These are phyloP conservation scores for Mycena leptocephala DNA, from an alignment of 768 basidiomycete species.

Conservation along the genomic window DNA sequence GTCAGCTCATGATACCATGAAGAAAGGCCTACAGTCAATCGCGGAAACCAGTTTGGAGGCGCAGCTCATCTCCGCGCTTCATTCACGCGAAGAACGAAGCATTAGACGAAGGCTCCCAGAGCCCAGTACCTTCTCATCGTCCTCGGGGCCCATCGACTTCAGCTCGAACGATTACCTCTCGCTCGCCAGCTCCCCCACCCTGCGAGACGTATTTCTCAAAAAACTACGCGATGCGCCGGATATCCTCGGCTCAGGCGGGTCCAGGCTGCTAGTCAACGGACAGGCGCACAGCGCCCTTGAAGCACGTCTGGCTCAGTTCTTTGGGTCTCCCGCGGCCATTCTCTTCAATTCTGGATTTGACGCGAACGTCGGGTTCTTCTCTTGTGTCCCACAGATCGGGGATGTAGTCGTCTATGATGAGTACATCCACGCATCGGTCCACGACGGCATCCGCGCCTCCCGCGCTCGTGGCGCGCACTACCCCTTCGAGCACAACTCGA, in stretches of 20 bases:
- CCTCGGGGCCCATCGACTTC: constrained; percentile 71
- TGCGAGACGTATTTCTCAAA: constrained; percentile 73
- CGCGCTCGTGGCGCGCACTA: constrained; percentile 59
- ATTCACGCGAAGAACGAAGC: constrained; percentile 75
- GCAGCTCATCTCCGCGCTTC: constrained; percentile 67
- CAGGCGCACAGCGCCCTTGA: constrained; percentile 83
- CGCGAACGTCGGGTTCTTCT: constrained; percentile 92
- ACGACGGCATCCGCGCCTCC: constrained; percentile 89
- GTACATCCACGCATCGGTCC: constrained; percentile 92
- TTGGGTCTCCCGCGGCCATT: constrained; percentile 74
- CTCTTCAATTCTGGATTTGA: constrained; percentile 96
- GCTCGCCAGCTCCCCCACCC: constrained; percentile 70
- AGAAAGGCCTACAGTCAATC: constrained; percentile 1
- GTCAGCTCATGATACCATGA: constrained; percentile 17
- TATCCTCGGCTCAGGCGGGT: constrained; percentile 91
- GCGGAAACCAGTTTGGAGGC: constrained; percentile 45
- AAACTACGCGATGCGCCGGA: constrained; percentile 66
- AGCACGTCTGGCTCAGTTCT: constrained; percentile 75
- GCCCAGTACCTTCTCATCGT: constrained; percentile 58
- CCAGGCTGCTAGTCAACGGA: constrained; percentile 87
- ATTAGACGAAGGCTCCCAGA: constrained; percentile 83
- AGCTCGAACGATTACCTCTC: constrained; percentile 97
- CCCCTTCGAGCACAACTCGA: constrained; percentile 83
- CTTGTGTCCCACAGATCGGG: constrained; percentile 81
- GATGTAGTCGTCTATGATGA: constrained; percentile 90